phyloP scores from a whole-genome alignment of 257 asterid genomes.

The Perilla frutescens region DNA sequence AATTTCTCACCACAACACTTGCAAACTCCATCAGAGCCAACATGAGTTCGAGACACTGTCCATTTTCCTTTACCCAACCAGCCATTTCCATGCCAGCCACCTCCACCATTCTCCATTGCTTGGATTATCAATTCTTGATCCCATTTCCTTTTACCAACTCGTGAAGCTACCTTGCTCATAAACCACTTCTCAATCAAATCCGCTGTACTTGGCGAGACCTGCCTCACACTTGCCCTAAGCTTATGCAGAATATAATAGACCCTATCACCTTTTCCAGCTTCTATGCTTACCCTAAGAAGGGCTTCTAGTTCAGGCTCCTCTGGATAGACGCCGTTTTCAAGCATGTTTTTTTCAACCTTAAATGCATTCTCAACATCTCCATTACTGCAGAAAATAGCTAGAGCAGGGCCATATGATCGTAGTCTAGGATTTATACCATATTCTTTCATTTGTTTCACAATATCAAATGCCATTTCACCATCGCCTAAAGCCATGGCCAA shows the following conservation, averaged over 20 bases:
- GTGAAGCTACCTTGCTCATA: conserved; percentile 66
- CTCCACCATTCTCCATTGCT: conserved; percentile 71
- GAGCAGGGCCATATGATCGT: conserved; percentile 84
- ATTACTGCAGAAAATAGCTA: conserved; percentile 62
- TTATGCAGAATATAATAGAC: conserved; percentile 75
- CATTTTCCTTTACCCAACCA: conserved; percentile 90
- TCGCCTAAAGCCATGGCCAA: conserved; percentile 81
- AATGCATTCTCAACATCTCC: conserved; percentile 82
- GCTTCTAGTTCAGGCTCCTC: conserved; percentile 84
- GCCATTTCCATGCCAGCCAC: conserved; percentile 95
- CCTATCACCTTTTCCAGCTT: conserved; percentile 66
- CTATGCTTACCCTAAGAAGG: conserved; percentile 65
- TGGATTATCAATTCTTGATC: conserved; percentile 48
- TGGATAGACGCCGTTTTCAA: conserved; percentile 65
- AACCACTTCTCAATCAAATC: conserved; percentile 80
- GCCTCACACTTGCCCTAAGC: conserved; percentile 75
- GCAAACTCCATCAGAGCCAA: conserved; percentile 74
- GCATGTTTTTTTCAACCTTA: conserved; percentile 73
- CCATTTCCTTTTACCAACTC: conserved; percentile 80
- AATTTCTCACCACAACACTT: conserved; percentile 67
- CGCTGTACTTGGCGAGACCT: conserved; percentile 68
- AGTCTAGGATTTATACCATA: conserved; percentile 65
- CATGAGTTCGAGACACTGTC: conserved; percentile 52
- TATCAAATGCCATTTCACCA: conserved; percentile 78
- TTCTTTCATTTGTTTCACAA: conserved; percentile 74